Conservation (phyloP, 306 rosid species). For the Cucurbita pepo region DNA sequence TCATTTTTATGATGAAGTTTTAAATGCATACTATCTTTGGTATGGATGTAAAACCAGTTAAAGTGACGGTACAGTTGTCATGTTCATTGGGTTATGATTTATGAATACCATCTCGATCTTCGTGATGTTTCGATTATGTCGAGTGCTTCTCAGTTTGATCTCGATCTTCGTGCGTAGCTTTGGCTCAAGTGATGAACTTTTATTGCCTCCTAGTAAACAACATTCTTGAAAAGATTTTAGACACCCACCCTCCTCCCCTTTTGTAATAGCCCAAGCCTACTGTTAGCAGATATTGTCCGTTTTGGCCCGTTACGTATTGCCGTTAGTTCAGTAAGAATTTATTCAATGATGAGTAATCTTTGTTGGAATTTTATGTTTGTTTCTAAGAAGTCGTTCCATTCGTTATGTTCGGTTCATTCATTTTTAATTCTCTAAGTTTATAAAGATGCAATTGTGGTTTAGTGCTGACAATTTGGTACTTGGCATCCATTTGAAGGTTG, state of each 20-base stretch:
- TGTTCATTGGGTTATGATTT: background rate
- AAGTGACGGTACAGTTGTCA: background rate
- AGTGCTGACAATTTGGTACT: background rate
- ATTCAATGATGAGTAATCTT: background rate
- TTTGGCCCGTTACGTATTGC: no score
- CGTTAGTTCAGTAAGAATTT: background rate
- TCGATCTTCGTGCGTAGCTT: no score
- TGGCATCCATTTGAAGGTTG: conserved; percentile 40
- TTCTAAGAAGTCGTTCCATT: background rate
- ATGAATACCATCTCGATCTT: background rate
- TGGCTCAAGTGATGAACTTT: background rate
- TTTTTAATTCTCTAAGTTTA: background rate
- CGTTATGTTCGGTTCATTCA: background rate
- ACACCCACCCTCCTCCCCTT: background rate
- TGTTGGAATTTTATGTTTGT: background rate
- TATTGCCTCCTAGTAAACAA: background rate
- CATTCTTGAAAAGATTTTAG: background rate
- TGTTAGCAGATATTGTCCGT: no score
- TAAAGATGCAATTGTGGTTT: background rate
- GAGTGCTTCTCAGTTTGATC: background rate
- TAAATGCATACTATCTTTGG: background rate
- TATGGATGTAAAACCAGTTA: background rate
- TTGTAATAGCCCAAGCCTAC: no score
- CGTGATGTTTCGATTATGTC: background rate
- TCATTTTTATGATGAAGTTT: background rate